Conservation (phyloP, 768 basidiomycete genomes). For the Tricholoma sp. region DNA sequence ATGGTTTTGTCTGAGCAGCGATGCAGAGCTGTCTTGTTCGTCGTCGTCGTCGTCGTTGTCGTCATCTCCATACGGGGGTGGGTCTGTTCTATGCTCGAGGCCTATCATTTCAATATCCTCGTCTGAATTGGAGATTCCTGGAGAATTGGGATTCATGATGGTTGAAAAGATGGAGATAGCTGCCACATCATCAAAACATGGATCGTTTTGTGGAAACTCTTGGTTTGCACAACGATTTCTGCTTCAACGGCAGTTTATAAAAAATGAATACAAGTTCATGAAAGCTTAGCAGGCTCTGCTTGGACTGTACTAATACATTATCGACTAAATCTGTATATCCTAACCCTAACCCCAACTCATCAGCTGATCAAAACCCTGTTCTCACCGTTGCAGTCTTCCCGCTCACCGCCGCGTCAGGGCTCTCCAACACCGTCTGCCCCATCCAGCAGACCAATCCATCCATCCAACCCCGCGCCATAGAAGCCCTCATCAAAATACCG, state of each 20-base stretch:
- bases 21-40: constrained; percentile 31
- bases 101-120: constrained; percentile 34
- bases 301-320: no score
- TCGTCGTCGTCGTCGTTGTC: constrained; percentile 30
- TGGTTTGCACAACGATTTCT: no score
- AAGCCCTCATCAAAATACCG: not conserved
- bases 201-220: no score
- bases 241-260: no score
- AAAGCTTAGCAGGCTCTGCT: no score
- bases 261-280: no score
- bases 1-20: constrained; percentile 33
- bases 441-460: not conserved
- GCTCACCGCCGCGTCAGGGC: not conserved
- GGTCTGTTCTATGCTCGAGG: not conserved
- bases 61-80: constrained; percentile 22
- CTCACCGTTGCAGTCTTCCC: not conserved
- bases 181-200: no score
- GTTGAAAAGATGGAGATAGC: no score
- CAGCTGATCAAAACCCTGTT: not conserved
- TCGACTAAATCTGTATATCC: no score
- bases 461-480: no score
- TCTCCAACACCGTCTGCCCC: not conserved
- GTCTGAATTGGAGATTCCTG: constrained; percentile 23
- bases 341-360: not conserved
- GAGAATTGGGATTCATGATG: constrained; percentile 26